These are phyloP conservation scores for Rehmannia glutinosa DNA, from an alignment of 257 asterid genomes.

Conservation along the genomic window DNA sequence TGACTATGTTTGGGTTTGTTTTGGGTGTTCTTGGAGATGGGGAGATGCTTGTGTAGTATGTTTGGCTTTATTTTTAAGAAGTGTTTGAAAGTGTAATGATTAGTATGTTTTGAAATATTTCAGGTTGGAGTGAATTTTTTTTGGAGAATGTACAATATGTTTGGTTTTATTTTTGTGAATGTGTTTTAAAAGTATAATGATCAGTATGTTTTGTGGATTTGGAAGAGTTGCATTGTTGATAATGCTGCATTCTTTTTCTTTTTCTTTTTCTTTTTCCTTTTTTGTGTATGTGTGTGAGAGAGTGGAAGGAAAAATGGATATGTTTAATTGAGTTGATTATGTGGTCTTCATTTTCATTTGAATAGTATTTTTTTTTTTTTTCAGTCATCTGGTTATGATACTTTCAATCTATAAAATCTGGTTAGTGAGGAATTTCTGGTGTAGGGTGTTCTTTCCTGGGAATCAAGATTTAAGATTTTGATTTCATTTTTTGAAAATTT, in stretches of 20 bases:
- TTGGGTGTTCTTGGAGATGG: too few relatives aligned
- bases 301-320: not conserved
- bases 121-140: too few relatives aligned
- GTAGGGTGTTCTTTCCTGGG: not conserved
- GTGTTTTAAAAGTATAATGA: not conserved
- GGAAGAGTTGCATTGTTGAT: not conserved
- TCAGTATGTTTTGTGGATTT: not conserved
- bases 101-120: too few relatives aligned
- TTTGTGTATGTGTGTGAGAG: not conserved
- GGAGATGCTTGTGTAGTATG: not conserved
- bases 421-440: not conserved
- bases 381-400: not conserved
- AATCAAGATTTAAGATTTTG: not conserved
- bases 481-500: not conserved
- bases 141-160: too few relatives aligned
- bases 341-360: not conserved
- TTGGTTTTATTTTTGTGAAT: not conserved
- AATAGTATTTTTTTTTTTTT: not conserved
- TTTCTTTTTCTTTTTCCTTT: not conserved
- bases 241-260: conserved; percentile 17
- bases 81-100: too few relatives aligned
- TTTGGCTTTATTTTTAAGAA: too few relatives aligned
- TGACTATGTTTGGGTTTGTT: not conserved
- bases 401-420: not conserved
- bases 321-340: conserved; percentile 2